phyloP scores from a whole-genome alignment of 1,284 basidiomycete species.

The Trametes versicolor region DNA sequence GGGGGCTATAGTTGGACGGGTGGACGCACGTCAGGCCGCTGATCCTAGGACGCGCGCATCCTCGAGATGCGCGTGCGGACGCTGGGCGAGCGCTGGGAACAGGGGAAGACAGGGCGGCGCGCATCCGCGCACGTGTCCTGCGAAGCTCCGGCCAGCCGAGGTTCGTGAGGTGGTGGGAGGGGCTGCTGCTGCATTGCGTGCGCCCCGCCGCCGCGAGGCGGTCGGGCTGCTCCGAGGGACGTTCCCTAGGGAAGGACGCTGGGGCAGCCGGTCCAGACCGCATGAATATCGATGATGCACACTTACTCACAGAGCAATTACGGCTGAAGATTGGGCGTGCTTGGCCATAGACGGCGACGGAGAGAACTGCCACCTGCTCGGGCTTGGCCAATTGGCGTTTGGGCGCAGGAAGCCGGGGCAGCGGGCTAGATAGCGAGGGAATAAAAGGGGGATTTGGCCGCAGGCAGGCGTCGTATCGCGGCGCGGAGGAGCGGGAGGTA shows the following conservation, averaged over 20 bases:
- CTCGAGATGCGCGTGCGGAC: not conserved
- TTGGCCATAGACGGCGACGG: conserved; percentile 6
- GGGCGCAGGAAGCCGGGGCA: not conserved
- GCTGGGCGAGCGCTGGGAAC: not conserved
- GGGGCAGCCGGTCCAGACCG: not conserved
- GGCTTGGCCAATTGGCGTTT: not conserved
- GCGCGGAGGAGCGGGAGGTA: not conserved
- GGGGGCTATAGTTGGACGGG: conserved; percentile 19
- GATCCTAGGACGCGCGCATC: not conserved
- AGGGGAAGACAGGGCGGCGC: not conserved
- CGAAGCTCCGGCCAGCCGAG: conserved; percentile 5
- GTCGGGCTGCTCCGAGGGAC: not conserved
- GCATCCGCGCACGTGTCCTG: conserved; percentile 5
- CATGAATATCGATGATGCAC: conserved; percentile 7
- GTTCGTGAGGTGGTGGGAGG: not conserved
- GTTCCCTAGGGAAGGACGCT: not conserved
- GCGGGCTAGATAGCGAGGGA: conserved; percentile 4
- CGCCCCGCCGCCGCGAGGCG: not conserved
- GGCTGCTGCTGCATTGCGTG: not conserved
- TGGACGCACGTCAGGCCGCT: not conserved
- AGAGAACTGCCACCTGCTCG: not conserved
- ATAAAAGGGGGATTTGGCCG: not conserved
- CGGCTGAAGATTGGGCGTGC: not conserved
- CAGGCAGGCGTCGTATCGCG: not conserved
- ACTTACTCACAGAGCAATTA: not conserved